Evolutionary conservation across 2,329 filamentous ascomycete genomes (phyloP).

Genomic region (Phyllosticta ampelicida): DNA sequence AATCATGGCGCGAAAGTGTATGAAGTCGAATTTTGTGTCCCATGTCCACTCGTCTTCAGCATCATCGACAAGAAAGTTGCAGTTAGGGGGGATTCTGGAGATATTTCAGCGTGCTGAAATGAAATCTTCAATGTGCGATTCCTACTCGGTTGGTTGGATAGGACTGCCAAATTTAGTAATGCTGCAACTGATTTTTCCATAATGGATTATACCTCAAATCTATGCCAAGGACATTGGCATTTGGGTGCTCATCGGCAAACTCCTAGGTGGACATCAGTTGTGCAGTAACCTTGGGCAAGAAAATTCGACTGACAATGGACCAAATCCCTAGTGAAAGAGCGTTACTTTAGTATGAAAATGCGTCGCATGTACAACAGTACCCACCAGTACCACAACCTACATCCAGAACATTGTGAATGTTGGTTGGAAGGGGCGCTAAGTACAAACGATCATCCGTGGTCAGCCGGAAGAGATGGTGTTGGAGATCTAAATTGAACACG

Average conservation of each 20-base stretch:
- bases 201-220: constrained; percentile 21
- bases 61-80: constrained; percentile 26
- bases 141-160: not conserved
- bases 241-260: constrained; percentile 24
- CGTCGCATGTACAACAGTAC: too few relatives aligned
- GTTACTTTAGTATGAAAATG: not conserved
- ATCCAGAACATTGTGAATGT: constrained; percentile 23
- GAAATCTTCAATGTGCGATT: not conserved
- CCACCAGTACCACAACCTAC: constrained; percentile 24
- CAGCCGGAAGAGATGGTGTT: constrained; percentile 25
- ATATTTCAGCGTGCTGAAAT: not conserved
- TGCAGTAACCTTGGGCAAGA: not conserved
- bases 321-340: not conserved
- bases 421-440: constrained; percentile 18
- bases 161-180: not conserved
- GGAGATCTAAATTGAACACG: constrained; percentile 17
- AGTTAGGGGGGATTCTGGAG: constrained; percentile 22
- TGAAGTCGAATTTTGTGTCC: constrained; percentile 44
- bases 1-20: constrained; percentile 43
- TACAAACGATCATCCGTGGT: constrained; percentile 22
- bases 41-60: constrained; percentile 45
- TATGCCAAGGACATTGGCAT: constrained; percentile 22
- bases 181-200: not conserved
- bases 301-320: not conserved
- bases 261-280: not conserved